These are phyloP conservation scores for Amanita jacksonii DNA, from an alignment of 768 basidiomycete species.

Conservation along the genomic window DNA sequence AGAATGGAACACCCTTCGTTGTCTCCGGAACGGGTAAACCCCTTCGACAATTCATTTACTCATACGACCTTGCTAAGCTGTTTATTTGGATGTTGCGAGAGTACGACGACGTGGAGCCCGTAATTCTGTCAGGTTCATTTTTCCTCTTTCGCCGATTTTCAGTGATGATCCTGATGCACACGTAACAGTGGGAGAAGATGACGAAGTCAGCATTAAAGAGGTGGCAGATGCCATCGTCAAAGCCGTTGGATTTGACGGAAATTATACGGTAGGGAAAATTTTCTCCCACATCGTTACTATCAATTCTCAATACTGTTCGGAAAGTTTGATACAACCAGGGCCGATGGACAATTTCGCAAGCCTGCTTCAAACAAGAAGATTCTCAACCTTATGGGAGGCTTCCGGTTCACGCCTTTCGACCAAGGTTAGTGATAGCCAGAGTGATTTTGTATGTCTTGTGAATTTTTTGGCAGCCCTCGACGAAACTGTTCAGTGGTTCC, in stretches of 20 bases:
- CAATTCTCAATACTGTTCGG: neutral
- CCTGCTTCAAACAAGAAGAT: constrained; percentile 92
- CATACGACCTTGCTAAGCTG: constrained; percentile 88
- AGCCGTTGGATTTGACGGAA: constrained; percentile 68
- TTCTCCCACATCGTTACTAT: neutral
- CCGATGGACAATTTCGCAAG: constrained; percentile 95
- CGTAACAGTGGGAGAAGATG: constrained; percentile 75
- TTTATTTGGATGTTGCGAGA: constrained; percentile 91
- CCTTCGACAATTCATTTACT: constrained; percentile 96
- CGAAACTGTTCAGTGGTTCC: constrained; percentile 79
- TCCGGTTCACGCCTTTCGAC: constrained; percentile 89
- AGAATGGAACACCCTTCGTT: constrained; percentile 77
- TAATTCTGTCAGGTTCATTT: constrained; percentile 75
- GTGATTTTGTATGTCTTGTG: neutral
- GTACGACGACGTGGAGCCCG: constrained; percentile 86
- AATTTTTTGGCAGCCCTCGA: constrained; percentile 48
- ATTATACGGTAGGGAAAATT: constrained; percentile 54
- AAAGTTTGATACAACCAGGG: constrained; percentile 75
- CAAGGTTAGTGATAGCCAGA: constrained; percentile 36
- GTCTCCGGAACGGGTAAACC: constrained; percentile 90
- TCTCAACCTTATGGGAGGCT: constrained; percentile 62
- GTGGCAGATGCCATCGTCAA: constrained; percentile 89
- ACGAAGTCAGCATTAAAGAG: constrained; percentile 88
- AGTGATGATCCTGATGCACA: neutral
- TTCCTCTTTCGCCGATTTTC: neutral